phyloP scores from a whole-genome alignment of 2,329 filamentous ascomycete species.

The Purpureocillium takamizusanense region DNA sequence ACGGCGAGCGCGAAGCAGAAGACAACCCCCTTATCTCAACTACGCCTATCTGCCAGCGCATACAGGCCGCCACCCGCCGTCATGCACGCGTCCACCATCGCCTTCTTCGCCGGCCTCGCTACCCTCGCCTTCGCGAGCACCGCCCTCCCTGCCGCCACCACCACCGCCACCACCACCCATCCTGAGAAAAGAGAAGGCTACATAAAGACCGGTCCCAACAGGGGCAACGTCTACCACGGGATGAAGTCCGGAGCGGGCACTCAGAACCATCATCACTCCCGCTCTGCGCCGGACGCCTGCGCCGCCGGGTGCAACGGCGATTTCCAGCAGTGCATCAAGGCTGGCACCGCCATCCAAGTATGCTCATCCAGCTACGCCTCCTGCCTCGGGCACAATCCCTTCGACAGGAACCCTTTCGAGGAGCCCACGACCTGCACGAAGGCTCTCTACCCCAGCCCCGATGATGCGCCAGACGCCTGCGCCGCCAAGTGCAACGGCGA shows the following conservation, averaged over 20 bases:
- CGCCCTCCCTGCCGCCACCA: not conserved
- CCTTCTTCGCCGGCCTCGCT: not conserved
- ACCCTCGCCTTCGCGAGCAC: not conserved
- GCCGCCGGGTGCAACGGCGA: conserved; percentile 8
- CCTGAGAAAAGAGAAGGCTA: no score
- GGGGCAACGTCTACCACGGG: no score
- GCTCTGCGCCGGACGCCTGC: no score
- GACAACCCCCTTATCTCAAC: no score
- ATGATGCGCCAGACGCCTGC: conserved; percentile 3
- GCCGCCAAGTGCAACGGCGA: conserved; percentile 1
- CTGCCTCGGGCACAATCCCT: conserved; percentile 17
- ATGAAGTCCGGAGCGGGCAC: no score
- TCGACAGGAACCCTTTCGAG: conserved; percentile 5
- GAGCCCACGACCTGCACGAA: conserved; percentile 10
- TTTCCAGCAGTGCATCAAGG: conserved; percentile 8
- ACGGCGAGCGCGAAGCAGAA: no score
- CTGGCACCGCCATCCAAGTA: conserved; percentile 12
- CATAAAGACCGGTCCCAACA: no score
- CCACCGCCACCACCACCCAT: no score
- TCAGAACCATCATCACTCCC: no score
- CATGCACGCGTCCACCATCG: not conserved
- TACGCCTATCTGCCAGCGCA: no score
- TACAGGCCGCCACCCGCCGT: no score
- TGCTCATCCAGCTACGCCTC: conserved; percentile 15
- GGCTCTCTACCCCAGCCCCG: not conserved